A percentile compares a stretch with the other conserved stretches of the same genome.
These are phyloP conservation scores for Canavalia gladiata DNA, from an alignment of 306 rosid genomes.

Conservation along the genomic window DNA sequence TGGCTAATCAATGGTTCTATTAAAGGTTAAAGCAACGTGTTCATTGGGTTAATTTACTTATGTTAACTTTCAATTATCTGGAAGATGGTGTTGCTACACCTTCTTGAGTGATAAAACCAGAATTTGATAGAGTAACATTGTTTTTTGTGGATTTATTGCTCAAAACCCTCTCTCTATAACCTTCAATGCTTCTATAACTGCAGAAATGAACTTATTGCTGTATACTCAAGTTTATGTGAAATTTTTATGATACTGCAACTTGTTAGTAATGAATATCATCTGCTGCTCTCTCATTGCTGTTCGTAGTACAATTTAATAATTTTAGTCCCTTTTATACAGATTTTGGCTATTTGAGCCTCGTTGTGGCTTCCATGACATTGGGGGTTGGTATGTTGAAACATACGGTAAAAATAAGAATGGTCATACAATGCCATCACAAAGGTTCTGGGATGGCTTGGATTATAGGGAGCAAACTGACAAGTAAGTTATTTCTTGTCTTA, in stretches of 20 bases:
- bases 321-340: constrained; percentile 62
- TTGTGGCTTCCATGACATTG: constrained; percentile 90
- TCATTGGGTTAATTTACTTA: constrained; percentile 30
- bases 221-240: constrained; percentile 23
- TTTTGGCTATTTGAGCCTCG: constrained; percentile 99
- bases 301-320: constrained; percentile 34
- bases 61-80: constrained; percentile 27
- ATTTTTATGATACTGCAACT: background rate
- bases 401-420: constrained; percentile 89
- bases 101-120: constrained; percentile 17
- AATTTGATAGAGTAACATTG: constrained; percentile 31
- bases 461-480: constrained; percentile 60
- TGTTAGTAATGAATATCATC: constrained; percentile 35
- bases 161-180: constrained; percentile 17
- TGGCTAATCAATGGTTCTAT: constrained; percentile 29
- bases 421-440: constrained; percentile 69
- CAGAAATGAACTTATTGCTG: background rate
- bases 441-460: constrained; percentile 88
- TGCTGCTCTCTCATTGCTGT: constrained; percentile 11
- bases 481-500: constrained; percentile 53
- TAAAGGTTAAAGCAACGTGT: constrained; percentile 22
- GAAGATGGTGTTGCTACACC: constrained; percentile 33
- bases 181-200: constrained; percentile 7
- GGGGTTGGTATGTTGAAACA: constrained; percentile 98
- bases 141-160: constrained; percentile 46